phyloP scores from a whole-genome alignment of 441 rosid species.

The Manihot esculenta region DNA sequence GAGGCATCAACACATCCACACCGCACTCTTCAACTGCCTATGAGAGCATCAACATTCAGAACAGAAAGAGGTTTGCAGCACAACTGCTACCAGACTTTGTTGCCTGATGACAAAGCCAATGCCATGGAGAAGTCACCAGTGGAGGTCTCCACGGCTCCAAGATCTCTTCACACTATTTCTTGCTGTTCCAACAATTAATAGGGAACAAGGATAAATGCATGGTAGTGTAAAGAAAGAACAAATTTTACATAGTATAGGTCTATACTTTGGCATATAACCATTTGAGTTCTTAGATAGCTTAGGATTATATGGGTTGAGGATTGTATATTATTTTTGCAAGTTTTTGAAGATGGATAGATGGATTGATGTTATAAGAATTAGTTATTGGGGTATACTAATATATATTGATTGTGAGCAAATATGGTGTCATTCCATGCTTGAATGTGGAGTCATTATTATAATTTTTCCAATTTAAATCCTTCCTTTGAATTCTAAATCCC shows the following conservation, averaged over 20 bases:
- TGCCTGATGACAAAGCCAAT: conserved; percentile 36
- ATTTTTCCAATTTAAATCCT: too few relatives aligned
- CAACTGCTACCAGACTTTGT: conserved; percentile 87
- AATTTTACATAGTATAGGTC: conserved; percentile 59
- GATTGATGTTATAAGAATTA: conserved; percentile 37
- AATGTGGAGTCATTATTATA: neutral
- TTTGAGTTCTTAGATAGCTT: conserved; percentile 53
- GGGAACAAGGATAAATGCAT: conserved; percentile 36
- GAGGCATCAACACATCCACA: conserved; percentile 46
- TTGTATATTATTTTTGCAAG: conserved; percentile 86
- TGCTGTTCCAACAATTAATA: conserved; percentile 30
- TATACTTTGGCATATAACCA: conserved; percentile 60
- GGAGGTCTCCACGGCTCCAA: conserved; percentile 19
- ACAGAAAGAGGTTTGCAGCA: conserved; percentile 80
- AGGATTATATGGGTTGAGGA: conserved; percentile 59
- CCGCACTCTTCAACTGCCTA: conserved; percentile 68
- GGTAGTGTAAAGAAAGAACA: conserved; percentile 53
- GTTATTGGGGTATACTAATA: conserved; percentile 45
- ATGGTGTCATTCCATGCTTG: conserved; percentile 10
- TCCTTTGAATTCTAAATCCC: too few relatives aligned
- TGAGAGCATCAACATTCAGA: conserved; percentile 67
- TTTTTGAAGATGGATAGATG: conserved; percentile 65
- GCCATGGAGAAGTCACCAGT: conserved; percentile 8
- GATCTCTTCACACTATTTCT: conserved; percentile 34
- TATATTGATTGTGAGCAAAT: conserved; percentile 30